phyloP scores from a whole-genome alignment of 2,329 filamentous ascomycete genomes.

The Penicillium sp. region DNA sequence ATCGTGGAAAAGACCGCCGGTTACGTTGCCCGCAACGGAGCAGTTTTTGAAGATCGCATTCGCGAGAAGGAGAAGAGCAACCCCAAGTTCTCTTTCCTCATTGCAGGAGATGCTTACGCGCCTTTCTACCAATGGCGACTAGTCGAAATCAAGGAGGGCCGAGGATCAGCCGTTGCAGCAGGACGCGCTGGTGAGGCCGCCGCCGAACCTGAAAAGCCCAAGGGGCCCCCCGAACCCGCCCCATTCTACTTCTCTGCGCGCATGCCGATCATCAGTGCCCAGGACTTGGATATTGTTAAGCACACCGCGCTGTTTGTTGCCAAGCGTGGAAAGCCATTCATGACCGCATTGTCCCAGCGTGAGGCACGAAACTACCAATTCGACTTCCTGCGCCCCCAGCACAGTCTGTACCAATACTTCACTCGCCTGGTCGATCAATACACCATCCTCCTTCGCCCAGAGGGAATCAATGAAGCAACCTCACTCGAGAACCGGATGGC shows the following conservation, averaged over 20 bases:
- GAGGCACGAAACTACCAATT: slow-evolving; percentile 93
- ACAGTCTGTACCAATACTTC: slow-evolving; percentile 96
- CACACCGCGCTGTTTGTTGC: slow-evolving; percentile 90
- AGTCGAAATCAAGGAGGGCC: slow-evolving; percentile 78
- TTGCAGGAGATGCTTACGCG: slow-evolving; percentile 77
- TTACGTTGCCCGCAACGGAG: slow-evolving; percentile 73
- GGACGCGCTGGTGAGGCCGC: slow-evolving; percentile 69
- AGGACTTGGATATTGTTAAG: slow-evolving; percentile 74
- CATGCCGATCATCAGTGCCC: slow-evolving; percentile 95
- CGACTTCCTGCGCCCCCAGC: slow-evolving; percentile 91
- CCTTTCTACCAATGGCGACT: slow-evolving; percentile 90
- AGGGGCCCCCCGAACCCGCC: slow-evolving; percentile 80
- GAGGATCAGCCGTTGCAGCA: slow-evolving; percentile 76
- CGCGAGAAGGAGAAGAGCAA: slow-evolving; percentile 81
- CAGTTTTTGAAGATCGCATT: slow-evolving; percentile 77
- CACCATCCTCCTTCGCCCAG: slow-evolving; percentile 70
- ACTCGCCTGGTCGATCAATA: slow-evolving; percentile 92
- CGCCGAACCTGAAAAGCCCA: slow-evolving; percentile 64
- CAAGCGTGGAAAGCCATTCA: slow-evolving; percentile 87
- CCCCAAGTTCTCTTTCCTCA: slow-evolving; percentile 89
- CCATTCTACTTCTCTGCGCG: slow-evolving; percentile 92
- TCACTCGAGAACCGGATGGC: slow-evolving; percentile 71
- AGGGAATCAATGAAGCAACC: slow-evolving; percentile 69
- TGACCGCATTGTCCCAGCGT: slow-evolving; percentile 84
- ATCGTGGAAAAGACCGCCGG: slow-evolving; percentile 94